Percentiles rank a stretch among this genome's conserved stretches.
Conservation (phyloP, 1,284 basidiomycete species). For the Microbotryum saponariae region DNA sequence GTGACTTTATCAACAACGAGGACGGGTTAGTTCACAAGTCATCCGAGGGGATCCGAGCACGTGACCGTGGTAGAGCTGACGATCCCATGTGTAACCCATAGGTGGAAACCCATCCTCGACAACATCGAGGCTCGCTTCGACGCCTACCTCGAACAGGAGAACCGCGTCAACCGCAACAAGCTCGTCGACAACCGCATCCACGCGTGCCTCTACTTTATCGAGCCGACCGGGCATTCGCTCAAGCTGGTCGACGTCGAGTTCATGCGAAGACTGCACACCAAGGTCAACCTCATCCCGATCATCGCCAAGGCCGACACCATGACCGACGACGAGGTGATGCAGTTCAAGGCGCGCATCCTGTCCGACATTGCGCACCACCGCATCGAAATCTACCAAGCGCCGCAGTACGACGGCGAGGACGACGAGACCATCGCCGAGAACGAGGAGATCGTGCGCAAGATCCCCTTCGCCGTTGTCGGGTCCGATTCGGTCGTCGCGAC, state of each 20-base stretch:
- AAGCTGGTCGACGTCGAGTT: conserved; percentile 97
- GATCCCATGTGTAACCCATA: conserved; percentile 39
- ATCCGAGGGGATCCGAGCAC: no score
- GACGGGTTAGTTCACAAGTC: conserved; percentile 57
- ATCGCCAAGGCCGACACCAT: conserved; percentile 95
- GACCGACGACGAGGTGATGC: conserved; percentile 84
- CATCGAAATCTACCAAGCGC: conserved; percentile 92
- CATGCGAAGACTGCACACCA: conserved; percentile 89
- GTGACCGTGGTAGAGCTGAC: neutral
- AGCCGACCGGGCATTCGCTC: conserved; percentile 93
- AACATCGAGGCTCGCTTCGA: conserved; percentile 96
- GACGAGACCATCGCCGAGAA: conserved; percentile 92
- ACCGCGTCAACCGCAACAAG: conserved; percentile 85
- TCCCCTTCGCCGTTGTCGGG: conserved; percentile 93
- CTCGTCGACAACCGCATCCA: conserved; percentile 65
- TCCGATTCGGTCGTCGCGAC: conserved; percentile 73
- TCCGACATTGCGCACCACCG: conserved; percentile 84
- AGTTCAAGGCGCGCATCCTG: conserved; percentile 83
- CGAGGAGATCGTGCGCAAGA: conserved; percentile 92
- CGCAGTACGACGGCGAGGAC: conserved; percentile 91
- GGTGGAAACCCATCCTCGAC: conserved; percentile 95
- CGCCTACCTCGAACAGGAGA: conserved; percentile 93
- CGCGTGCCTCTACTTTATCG: conserved; percentile 94
- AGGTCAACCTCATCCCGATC: conserved; percentile 93
- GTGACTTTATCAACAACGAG: conserved; percentile 96